These are phyloP conservation scores for Artemisia argyi DNA, from an alignment of 129 eudicot species.

Conservation along the genomic window DNA sequence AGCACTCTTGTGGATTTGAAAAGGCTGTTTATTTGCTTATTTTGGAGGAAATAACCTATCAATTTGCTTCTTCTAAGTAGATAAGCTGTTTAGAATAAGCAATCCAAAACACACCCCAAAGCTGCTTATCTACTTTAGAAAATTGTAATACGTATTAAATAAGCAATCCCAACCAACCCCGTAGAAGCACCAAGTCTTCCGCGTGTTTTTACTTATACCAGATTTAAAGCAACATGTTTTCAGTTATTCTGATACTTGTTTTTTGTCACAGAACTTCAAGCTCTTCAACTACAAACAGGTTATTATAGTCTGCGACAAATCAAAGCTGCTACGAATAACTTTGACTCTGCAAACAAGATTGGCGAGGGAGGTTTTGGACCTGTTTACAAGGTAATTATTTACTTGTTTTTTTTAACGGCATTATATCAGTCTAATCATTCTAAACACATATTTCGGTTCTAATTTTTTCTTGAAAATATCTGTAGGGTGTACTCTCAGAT, in stretches of 20 bases:
- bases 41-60: too few relatives aligned
- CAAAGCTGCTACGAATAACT: constrained; percentile 79
- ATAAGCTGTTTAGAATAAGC: too few relatives aligned
- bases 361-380: constrained; percentile 99
- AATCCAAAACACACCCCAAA: too few relatives aligned
- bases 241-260: not conserved
- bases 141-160: not conserved
- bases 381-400: constrained; percentile 67
- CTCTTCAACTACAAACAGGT: constrained; percentile 71
- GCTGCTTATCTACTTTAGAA: not conserved
- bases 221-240: too few relatives aligned
- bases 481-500: constrained; percentile 40
- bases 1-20: too few relatives aligned
- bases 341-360: constrained; percentile 64
- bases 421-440: constrained; percentile 9
- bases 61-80: too few relatives aligned
- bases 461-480: not conserved
- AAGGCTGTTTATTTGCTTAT: too few relatives aligned
- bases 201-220: not conserved
- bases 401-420: not conserved
- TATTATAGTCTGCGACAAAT: constrained; percentile 69
- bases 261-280: constrained; percentile 63
- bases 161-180: not conserved
- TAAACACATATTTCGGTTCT: not conserved
- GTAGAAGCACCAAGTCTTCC: not conserved